These are phyloP conservation scores for Drosera capensis DNA, from an alignment of 148 eudicot species.

Conservation along the genomic window DNA sequence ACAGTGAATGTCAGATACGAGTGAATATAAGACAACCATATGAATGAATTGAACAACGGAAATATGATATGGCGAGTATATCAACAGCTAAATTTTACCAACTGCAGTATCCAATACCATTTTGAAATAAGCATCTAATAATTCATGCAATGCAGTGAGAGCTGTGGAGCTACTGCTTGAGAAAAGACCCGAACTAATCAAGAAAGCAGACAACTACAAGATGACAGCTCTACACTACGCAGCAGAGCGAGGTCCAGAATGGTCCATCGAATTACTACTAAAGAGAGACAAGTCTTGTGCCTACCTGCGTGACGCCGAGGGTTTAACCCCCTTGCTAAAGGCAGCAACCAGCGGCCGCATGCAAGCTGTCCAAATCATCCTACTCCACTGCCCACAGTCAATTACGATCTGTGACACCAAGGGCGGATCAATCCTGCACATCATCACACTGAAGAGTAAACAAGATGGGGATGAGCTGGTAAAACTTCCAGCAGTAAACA, in stretches of 20 bases:
- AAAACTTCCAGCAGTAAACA: constrained; percentile 8
- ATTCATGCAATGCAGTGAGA: constrained; percentile 15
- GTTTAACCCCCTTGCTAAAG: constrained; percentile 24
- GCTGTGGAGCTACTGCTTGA: constrained; percentile 15
- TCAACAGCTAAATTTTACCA: no score
- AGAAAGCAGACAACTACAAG: constrained; percentile 18
- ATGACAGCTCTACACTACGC: constrained; percentile 31
- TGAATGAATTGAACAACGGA: no score
- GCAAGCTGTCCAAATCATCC: constrained; percentile 21
- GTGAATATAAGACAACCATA: no score
- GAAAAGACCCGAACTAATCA: constrained; percentile 26
- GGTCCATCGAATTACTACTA: constrained; percentile 17
- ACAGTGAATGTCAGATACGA: no score
- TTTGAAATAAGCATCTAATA: neutral
- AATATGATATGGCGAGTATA: no score
- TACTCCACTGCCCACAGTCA: constrained; percentile 23
- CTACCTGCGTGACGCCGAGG: constrained; percentile 22
- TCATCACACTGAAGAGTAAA: constrained; percentile 11
- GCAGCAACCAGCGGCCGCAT: constrained; percentile 21
- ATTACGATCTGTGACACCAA: constrained; percentile 13
- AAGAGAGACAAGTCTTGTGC: constrained; percentile 18
- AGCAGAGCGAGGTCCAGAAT: constrained; percentile 22
- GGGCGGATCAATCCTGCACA: constrained; percentile 21
- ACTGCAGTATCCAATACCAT: neutral
- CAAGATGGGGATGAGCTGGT: constrained; percentile 18